A percentile compares a stretch with the other conserved stretches of the same genome.
phyloP scores from a whole-genome alignment of 805 yeast genomes.

The Ogataea nakhonphanomensis region DNA sequence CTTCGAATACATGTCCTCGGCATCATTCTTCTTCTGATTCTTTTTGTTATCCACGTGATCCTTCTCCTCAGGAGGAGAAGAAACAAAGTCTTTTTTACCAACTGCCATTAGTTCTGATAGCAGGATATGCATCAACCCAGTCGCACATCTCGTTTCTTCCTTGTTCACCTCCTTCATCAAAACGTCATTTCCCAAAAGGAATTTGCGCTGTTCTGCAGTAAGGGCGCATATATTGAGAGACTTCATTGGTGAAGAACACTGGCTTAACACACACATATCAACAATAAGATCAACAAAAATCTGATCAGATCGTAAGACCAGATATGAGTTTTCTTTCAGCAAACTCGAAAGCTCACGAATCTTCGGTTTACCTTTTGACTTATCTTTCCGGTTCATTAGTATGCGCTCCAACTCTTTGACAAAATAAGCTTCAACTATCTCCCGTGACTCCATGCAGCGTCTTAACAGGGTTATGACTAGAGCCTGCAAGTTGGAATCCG shows the following conservation, averaged over 20 bases:
- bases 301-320: constrained; percentile 38
- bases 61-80: constrained; percentile 22
- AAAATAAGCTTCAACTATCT: constrained; percentile 47
- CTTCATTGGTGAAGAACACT: constrained; percentile 22
- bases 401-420: constrained; percentile 46
- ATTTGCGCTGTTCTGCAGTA: constrained; percentile 24
- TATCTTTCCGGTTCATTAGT: constrained; percentile 29
- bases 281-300: constrained; percentile 25
- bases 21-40: constrained; percentile 15
- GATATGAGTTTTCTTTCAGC: constrained; percentile 48
- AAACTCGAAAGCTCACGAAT: constrained; percentile 45
- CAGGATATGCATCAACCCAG: constrained; percentile 63
- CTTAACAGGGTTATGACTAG: constrained; percentile 55
- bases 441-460: constrained; percentile 63
- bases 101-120: constrained; percentile 60
- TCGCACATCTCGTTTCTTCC: constrained; percentile 19
- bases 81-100: constrained; percentile 26
- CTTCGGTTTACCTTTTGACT: constrained; percentile 12
- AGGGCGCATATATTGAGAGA: constrained; percentile 17
- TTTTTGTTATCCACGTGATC: constrained; percentile 17
- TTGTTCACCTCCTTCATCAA: constrained; percentile 24
- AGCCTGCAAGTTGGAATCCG: constrained; percentile 41
- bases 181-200: constrained; percentile 26
- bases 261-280: constrained; percentile 18
- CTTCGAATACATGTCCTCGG: constrained; percentile 24